Percentiles rank a stretch among this genome's conserved stretches.
Evolutionary conservation across 805 yeast species (phyloP).

Genomic region (Clavispora vitiphila): DNA sequence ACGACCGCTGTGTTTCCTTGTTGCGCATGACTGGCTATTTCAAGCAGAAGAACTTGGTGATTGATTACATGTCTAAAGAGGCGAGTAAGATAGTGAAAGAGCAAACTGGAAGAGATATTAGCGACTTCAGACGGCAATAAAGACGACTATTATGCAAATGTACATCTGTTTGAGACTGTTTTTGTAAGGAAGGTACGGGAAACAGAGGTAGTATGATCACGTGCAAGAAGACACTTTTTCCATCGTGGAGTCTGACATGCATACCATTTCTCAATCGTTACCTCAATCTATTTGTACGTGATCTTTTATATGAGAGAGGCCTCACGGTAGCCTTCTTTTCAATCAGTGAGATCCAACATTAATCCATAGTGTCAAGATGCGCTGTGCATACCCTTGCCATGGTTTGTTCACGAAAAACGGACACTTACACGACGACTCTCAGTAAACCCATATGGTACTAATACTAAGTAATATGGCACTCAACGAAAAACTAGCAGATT

Average conservation of each 20-base stretch:
- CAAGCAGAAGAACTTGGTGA: slow-evolving; percentile 36
- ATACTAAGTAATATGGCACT: background rate
- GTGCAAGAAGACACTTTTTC: no score
- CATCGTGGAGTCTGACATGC: background rate
- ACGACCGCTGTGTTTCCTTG: slow-evolving; percentile 41
- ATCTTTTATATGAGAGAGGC: slow-evolving; percentile 1
- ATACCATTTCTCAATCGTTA: background rate
- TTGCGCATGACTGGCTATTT: slow-evolving; percentile 50
- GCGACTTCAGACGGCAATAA: slow-evolving; percentile 15
- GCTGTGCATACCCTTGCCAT: slow-evolving; percentile 12
- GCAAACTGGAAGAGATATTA: slow-evolving; percentile 23
- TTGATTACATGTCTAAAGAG: slow-evolving; percentile 31
- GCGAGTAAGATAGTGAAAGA: slow-evolving; percentile 17
- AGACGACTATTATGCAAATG: no score
- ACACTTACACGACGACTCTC: slow-evolving; percentile 15
- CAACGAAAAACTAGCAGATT: slow-evolving; percentile 8
- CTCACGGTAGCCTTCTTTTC: background rate
- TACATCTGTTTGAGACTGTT: no score
- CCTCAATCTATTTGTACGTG: slow-evolving; percentile 2
- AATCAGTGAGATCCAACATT: slow-evolving; percentile 14
- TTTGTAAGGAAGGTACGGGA: no score
- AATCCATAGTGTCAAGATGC: slow-evolving; percentile 22
- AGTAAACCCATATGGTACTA: slow-evolving; percentile 1
- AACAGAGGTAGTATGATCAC: background rate
- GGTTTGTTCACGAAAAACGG: slow-evolving; percentile 26